phyloP scores from a whole-genome alignment of 768 basidiomycete species.

The Boletus rubroflammeus region DNA sequence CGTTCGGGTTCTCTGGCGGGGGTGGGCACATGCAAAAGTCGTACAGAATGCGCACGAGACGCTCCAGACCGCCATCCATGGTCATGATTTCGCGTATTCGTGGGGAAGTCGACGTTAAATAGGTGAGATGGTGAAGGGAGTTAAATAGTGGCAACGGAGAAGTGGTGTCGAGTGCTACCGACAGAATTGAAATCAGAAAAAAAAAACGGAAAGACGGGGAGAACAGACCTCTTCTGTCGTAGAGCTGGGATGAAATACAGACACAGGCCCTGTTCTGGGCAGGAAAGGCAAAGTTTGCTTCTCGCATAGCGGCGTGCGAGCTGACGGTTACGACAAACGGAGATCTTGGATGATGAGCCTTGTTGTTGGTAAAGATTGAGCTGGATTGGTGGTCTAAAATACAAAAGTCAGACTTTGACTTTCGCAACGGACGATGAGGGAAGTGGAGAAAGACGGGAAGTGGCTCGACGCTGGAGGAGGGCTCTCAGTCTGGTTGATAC shows the following conservation, averaged over 20 bases:
- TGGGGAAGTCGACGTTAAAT: conserved; percentile 95
- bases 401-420: background rate
- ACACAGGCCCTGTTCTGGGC: conserved; percentile 94
- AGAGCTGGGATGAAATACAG: conserved; percentile 90
- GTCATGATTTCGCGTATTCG: conserved; percentile 98
- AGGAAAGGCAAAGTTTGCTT: conserved; percentile 93
- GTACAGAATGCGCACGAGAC: conserved; percentile 87
- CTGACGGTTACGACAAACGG: conserved; percentile 11
- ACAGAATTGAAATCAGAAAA: conserved; percentile 7
- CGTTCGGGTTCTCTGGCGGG: conserved; percentile 70
- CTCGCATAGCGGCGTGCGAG: conserved; percentile 62
- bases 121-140: conserved; percentile 92
- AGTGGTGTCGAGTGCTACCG: conserved; percentile 48
- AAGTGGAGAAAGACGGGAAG: conserved; percentile 10
- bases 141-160: conserved; percentile 76
- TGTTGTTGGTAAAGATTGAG: background rate
- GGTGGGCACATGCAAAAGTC: conserved; percentile 85
- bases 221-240: conserved; percentile 84
- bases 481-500: conserved; percentile 28
- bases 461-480: conserved; percentile 16
- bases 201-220: background rate
- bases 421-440: conserved; percentile 2
- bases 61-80: conserved; percentile 94
- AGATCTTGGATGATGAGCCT: conserved; percentile 13
- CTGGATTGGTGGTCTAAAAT: background rate